Evolutionary conservation across 2,329 filamentous ascomycete genomes (phyloP), one percentile per base, ranked within the genome.

Genomic region (Chaetomiaceae sp.): DNA sequence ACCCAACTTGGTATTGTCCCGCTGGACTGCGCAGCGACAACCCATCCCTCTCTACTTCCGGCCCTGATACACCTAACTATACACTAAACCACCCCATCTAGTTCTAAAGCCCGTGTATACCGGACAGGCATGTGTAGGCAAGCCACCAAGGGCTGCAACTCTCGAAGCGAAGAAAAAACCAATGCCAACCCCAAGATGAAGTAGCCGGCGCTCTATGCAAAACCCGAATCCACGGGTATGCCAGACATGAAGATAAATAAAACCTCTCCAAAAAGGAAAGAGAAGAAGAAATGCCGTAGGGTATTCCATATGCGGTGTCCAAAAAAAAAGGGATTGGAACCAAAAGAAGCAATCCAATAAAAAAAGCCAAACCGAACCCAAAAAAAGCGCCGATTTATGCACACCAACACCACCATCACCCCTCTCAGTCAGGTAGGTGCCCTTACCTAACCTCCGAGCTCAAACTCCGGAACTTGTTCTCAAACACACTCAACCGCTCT

Each of bases 401-500:
- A 47, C 23, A 18, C 16, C 20, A n/a, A 6, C 27, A 29, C 32
- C 21, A 16, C 25, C 25, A 27, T 27, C 14, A 23, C 5, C 25
- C 34, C 16, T 40, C 36, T 18, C 14, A 18, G 3, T 6, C 5
- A 27, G 2, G 8, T 16, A 14, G 33, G 6, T n/a, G n/a, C n/a
- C n/a, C n/a, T 29, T 21, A 18, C 23, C 8, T 16, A 20, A 57
- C 52, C 48, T 50, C 50, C 4, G 49, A 53, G 29, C 51, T 52
- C 27, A 60, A 42, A 36, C 53, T 62, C 62, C 65, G 67, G 64
- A 74, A 75, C 20, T 68, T 65, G 23, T 66, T 66, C 59, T 75
- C 68, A 58, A 75, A 75, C 42, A 71, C 73, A 65, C 78, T 78
- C 59, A 85, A 75, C 65, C 77, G 80, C 73, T 89, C 85, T 51